These are phyloP conservation scores for Gigaspora rosea DNA, from an alignment of 192 early-diverging fungal genomes.

Conservation along the genomic window DNA sequence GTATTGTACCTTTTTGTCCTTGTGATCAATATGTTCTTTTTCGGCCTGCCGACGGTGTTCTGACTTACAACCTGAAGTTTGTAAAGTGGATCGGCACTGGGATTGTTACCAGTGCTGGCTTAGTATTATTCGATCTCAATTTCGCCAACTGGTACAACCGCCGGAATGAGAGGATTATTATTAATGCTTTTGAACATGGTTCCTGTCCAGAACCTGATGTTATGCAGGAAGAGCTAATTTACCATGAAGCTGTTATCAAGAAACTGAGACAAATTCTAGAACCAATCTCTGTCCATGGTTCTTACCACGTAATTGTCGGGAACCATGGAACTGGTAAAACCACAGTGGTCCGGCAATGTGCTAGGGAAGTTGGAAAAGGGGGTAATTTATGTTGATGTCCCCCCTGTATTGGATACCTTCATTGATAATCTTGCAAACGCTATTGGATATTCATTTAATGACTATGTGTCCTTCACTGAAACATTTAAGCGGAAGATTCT, in stretches of 20 bases:
- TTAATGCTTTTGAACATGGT: slow-evolving; percentile 19
- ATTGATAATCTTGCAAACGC: slow-evolving; percentile 25
- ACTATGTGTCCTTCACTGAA: background rate
- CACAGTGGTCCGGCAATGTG: slow-evolving; percentile 7
- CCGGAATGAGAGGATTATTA: slow-evolving; percentile 3
- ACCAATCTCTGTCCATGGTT: background rate
- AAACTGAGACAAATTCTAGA: slow-evolving; percentile 19
- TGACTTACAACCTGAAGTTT: slow-evolving; percentile 10
- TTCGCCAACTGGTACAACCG: background rate
- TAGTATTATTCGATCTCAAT: background rate
- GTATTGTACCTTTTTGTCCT: slow-evolving; percentile 15
- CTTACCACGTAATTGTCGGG: slow-evolving; percentile 22
- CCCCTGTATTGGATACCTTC: slow-evolving; percentile 22
- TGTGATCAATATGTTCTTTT: slow-evolving; percentile 13
- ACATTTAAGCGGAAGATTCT: slow-evolving; percentile 1
- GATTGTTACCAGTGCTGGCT: background rate
- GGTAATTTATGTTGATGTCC: slow-evolving; percentile 31
- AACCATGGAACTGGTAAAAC: slow-evolving; percentile 29
- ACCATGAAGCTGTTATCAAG: slow-evolving; percentile 18
- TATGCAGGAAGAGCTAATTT: background rate
- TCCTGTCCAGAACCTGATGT: slow-evolving; percentile 21
- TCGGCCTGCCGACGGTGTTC: background rate
- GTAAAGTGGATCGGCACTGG: slow-evolving; percentile 13
- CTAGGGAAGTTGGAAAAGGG: slow-evolving; percentile 27
- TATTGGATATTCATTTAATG: slow-evolving; percentile 15